Evolutionary conservation across 768 basidiomycete genomes (phyloP).

Genomic region (Lyophyllum semitale): DNA sequence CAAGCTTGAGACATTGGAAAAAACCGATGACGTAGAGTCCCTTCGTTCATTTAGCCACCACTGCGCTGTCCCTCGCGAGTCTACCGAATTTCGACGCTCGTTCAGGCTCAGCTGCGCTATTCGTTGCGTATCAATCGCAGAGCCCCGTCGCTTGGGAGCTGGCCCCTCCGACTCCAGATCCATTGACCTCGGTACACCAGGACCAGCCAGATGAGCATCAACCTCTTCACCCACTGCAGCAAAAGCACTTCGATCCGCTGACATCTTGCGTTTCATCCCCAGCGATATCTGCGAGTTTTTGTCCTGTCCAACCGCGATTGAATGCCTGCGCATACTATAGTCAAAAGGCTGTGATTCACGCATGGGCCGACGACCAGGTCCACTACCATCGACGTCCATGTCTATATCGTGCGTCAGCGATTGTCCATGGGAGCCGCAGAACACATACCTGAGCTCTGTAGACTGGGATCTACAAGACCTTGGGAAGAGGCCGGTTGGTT

Average conservation of each 20-base stretch:
- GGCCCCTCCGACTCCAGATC: no score
- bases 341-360: conserved; percentile 58
- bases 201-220: conserved; percentile 68
- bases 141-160: conserved; percentile 81
- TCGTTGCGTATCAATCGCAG: conserved; percentile 76
- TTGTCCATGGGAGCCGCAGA: conserved; percentile 19
- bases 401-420: conserved; percentile 28
- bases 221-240: conserved; percentile 61
- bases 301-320: conserved; percentile 62
- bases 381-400: conserved; percentile 40
- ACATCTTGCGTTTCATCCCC: conserved; percentile 85
- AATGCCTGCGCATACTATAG: conserved; percentile 72
- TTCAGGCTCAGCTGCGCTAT: conserved; percentile 76
- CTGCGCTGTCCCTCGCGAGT: conserved; percentile 50
- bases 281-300: conserved; percentile 39
- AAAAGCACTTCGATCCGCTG: conserved; percentile 58
- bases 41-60: conserved; percentile 72
- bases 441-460: conserved; percentile 11
- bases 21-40: conserved; percentile 71
- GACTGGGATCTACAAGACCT: conserved; percentile 17
- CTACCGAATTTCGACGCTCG: conserved; percentile 78
- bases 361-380: conserved; percentile 26
- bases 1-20: conserved; percentile 59
- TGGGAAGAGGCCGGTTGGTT: conserved; percentile 29
- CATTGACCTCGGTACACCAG: conserved; percentile 64